Conservation (phyloP, 2,329 filamentous ascomycete genomes). For the Sarocladium kiliense region DNA sequence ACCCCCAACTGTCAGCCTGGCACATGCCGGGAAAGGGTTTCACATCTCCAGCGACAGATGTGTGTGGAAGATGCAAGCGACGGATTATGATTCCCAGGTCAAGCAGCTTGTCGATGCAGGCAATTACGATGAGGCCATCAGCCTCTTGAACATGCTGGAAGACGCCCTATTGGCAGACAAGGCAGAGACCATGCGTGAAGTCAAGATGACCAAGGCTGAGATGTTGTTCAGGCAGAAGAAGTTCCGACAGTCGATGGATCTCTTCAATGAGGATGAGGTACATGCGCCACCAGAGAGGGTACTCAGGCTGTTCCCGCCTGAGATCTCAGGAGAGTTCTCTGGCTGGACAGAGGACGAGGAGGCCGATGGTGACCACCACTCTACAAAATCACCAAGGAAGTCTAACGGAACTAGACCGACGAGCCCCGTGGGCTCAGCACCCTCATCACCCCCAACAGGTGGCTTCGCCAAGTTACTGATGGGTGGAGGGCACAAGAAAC, state of each 20-base stretch:
- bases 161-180: constrained; percentile 87
- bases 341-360: constrained; percentile 47
- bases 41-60: constrained; percentile 85
- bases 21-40: constrained; percentile 93
- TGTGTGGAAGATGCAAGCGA: constrained; percentile 94
- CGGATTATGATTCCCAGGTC: constrained; percentile 87
- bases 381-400: constrained; percentile 14
- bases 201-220: constrained; percentile 90
- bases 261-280: constrained; percentile 80
- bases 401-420: constrained; percentile 20
- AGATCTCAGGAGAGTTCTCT: constrained; percentile 79
- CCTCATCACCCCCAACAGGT: constrained; percentile 31
- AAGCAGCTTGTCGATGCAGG: constrained; percentile 70
- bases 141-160: constrained; percentile 82
- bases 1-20: constrained; percentile 87
- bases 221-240: constrained; percentile 75
- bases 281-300: constrained; percentile 86
- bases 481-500: constrained; percentile 36
- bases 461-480: constrained; percentile 52
- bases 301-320: constrained; percentile 74
- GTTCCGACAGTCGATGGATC: constrained; percentile 79
- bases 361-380: neutral
- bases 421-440: constrained; percentile 20
- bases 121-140: constrained; percentile 86
- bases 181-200: constrained; percentile 69